Conservation (phyloP, 73 alveolate species). For the Paramecium tetraurelia region DNA sequence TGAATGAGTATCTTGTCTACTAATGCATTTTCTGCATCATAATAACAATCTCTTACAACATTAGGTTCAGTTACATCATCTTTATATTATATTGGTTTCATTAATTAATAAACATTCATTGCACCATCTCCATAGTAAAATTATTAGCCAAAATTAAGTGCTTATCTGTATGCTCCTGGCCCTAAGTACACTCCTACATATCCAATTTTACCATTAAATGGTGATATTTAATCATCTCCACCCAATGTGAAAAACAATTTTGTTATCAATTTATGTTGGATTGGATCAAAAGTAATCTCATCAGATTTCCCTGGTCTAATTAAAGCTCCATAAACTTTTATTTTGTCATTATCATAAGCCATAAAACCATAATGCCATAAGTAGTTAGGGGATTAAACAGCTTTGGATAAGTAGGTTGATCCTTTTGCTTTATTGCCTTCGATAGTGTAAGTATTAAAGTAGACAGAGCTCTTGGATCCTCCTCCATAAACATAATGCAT, state of each 20-base stretch:
- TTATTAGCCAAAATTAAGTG: neutral
- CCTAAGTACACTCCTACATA: constrained; percentile 40
- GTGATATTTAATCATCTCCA: constrained; percentile 23
- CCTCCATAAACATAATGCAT: constrained; percentile 42
- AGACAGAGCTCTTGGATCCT: constrained; percentile 2
- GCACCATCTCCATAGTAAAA: constrained; percentile 49
- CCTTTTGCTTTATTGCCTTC: constrained; percentile 46
- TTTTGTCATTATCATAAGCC: constrained; percentile 1
- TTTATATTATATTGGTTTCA: constrained; percentile 3
- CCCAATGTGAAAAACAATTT: neutral
- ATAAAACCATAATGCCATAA: neutral
- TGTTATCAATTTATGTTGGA: constrained; percentile 7
- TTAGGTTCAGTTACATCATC: neutral
- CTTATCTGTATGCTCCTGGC: constrained; percentile 12
- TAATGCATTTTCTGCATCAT: neutral
- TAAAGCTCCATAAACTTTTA: constrained; percentile 13
- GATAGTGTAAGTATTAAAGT: constrained; percentile 39
- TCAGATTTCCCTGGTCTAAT: constrained; percentile 45
- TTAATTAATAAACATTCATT: neutral
- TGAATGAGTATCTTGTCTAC: neutral
- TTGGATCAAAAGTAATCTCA: neutral
- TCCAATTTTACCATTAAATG: constrained; percentile 41
- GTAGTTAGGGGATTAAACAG: neutral
- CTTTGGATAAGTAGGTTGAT: neutral
- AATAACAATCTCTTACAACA: neutral